Base-by-base conservation (phyloP, 1,284 basidiomycete species). In the Boletus semigastroideus region DNA sequence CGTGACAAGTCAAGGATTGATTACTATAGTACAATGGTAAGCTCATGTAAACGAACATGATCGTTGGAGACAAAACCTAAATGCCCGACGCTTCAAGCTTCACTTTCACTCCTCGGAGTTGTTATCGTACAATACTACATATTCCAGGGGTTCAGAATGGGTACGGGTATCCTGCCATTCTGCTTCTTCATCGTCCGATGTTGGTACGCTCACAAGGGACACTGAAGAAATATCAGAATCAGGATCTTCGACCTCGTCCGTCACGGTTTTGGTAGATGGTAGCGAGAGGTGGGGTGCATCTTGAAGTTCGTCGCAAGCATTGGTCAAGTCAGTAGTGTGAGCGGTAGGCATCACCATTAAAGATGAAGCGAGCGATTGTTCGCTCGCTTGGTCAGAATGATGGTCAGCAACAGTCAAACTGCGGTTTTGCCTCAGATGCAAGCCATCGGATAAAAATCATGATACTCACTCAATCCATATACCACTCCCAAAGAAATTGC, bases 101-200 rank as follows among this genome's bases (percentile, higher is more conserved):
- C n/a, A n/a, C n/a, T n/a, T n/a, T n/a, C 58, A 74, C 44, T 76
- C 81, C 34, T 82, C 81, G 0, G 76, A 80, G 44, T 74, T 74
- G 53, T 82, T 82, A 61, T 87, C 87, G 58, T 86, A 88, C 49
- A 89, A 63, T 54, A 89, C 75, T 16, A 88, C 84, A 59, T 86
- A 89, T 59, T 88, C 86, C 49, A 76, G 63, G 25, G 76, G 74
- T 33, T 72, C 66, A 4, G 74, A 67, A 22, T 75, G 74, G 30
- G 74, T 73, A 31, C 79, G 77, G 47, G 78, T 83, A 53, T 85
- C 84, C 57, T 83, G 78, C 75, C 82, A 87, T 13, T 80, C 74
- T 56, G 67, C 68, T 47, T 78, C 78, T 39, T 79, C 77, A 10
- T 72, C 69, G 11, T 76, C 75, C n/a, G 68, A 69, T 28, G 79